Conservation (phyloP, 805 yeast species). For the Suhomyces xylopsoci region DNA sequence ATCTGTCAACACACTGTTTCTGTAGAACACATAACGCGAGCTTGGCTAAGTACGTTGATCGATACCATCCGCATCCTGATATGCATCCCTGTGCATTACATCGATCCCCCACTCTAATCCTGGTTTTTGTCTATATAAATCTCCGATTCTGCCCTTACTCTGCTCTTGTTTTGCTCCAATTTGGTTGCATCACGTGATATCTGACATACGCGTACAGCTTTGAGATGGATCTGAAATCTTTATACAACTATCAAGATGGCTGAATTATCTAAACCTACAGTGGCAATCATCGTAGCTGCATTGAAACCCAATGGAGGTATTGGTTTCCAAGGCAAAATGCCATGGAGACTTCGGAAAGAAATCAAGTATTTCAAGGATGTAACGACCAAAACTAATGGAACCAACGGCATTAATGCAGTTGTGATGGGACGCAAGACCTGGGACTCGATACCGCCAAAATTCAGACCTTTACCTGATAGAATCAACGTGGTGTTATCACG, state of each 20-base stretch:
- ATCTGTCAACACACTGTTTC: neutral
- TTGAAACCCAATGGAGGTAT: constrained; percentile 78
- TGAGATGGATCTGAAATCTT: neutral
- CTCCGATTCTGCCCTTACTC: neutral
- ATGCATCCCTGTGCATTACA: neutral
- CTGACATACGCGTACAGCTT: neutral
- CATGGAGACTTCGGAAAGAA: constrained; percentile 84
- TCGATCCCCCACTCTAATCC: neutral
- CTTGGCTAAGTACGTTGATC: neutral
- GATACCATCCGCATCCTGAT: neutral
- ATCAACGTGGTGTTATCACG: constrained; percentile 74
- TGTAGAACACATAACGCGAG: neutral
- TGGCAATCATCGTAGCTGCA: constrained; percentile 77
- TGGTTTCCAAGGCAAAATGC: constrained; percentile 75
- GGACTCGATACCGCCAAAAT: constrained; percentile 85
- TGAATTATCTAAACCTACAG: constrained; percentile 11
- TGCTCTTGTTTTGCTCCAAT: neutral
- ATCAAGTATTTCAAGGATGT: constrained; percentile 80
- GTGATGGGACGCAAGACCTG: constrained; percentile 96
- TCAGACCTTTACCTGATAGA: constrained; percentile 78
- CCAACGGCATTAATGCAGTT: constrained; percentile 57
- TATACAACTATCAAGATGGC: neutral
- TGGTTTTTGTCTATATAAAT: neutral
- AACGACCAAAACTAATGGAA: constrained; percentile 47
- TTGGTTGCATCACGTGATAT: neutral